Evolutionary conservation across 2,329 filamentous ascomycete species (phyloP).

Genomic region (Cladobotryum mycophilum): DNA sequence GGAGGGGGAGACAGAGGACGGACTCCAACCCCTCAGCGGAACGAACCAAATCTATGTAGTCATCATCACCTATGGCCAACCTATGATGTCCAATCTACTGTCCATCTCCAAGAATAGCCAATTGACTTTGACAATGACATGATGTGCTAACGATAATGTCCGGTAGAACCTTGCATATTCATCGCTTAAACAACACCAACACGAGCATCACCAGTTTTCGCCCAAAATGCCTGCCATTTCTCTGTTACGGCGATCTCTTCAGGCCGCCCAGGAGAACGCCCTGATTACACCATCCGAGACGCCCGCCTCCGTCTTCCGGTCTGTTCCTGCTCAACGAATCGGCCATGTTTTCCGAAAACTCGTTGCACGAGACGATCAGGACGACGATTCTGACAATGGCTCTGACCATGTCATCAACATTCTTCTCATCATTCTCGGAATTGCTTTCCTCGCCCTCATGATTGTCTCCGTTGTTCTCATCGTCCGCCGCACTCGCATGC

Average conservation of each 20-base stretch:
- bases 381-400: conserved; percentile 34
- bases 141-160: conserved; percentile 5
- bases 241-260: conserved; percentile 7
- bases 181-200: not conserved
- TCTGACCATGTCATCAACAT: conserved; percentile 65
- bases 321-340: conserved; percentile 1
- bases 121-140: not conserved
- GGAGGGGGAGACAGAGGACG: not conserved
- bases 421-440: conserved; percentile 69
- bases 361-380: conserved; percentile 1
- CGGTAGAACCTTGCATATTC: conserved; percentile 1
- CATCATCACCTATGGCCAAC: not conserved
- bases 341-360: not conserved
- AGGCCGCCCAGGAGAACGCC: conserved; percentile 3
- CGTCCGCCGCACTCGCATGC: conserved; percentile 59
- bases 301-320: conserved; percentile 4
- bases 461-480: conserved; percentile 63
- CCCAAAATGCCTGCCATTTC: conserved; percentile 11
- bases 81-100: conserved; percentile 2
- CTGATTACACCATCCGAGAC: conserved; percentile 1
- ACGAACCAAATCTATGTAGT: conserved; percentile 6
- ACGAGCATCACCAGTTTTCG: not conserved
- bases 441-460: conserved; percentile 66
- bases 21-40: conserved; percentile 9
- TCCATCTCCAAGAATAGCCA: not conserved